A percentile compares a stretch with the other conserved stretches of the same genome.
These are phyloP conservation scores for Lepraria neglecta DNA, from an alignment of 495 filamentous ascomycete species.

Conservation along the genomic window DNA sequence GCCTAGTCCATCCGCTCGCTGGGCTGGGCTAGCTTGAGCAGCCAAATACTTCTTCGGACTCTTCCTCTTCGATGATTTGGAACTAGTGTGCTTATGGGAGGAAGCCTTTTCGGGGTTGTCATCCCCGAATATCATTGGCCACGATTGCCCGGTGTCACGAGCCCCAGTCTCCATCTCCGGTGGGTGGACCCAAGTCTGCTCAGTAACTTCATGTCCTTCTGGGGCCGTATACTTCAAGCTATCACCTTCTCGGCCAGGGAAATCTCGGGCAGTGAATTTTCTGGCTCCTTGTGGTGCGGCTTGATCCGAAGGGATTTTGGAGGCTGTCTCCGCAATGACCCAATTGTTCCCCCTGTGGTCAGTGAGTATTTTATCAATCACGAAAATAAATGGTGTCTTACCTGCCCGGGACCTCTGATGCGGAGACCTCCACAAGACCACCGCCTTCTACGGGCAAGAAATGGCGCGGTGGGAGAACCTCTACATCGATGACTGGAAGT, in stretches of 20 bases:
- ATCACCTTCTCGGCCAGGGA: conserved; percentile 27
- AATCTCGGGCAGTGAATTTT: conserved; percentile 27
- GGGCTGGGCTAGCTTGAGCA: conserved; percentile 7
- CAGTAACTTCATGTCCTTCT: conserved; percentile 35
- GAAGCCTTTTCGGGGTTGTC: neutral
- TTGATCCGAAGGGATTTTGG: conserved; percentile 35
- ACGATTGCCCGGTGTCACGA: conserved; percentile 32
- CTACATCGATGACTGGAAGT: conserved; percentile 46
- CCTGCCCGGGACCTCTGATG: conserved; percentile 28
- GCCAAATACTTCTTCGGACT: conserved; percentile 4
- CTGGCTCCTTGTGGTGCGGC: conserved; percentile 33
- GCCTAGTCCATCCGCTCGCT: neutral
- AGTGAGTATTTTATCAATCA: neutral
- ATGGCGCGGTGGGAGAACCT: conserved; percentile 36
- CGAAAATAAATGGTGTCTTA: neutral
- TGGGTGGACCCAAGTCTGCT: conserved; percentile 37
- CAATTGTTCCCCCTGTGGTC: conserved; percentile 24
- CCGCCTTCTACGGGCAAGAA: conserved; percentile 33
- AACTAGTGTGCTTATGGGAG: neutral
- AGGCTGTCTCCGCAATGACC: conserved; percentile 33
- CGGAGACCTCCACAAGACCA: conserved; percentile 30
- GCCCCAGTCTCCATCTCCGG: conserved; percentile 33
- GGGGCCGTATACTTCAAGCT: conserved; percentile 27
- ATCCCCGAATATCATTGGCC: conserved; percentile 29
- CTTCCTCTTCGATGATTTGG: conserved; percentile 11